Evolutionary conservation across 768 basidiomycete species (phyloP), one percentile per base, ranked within the genome.

Genomic region (Hypholoma sublateritium): DNA sequence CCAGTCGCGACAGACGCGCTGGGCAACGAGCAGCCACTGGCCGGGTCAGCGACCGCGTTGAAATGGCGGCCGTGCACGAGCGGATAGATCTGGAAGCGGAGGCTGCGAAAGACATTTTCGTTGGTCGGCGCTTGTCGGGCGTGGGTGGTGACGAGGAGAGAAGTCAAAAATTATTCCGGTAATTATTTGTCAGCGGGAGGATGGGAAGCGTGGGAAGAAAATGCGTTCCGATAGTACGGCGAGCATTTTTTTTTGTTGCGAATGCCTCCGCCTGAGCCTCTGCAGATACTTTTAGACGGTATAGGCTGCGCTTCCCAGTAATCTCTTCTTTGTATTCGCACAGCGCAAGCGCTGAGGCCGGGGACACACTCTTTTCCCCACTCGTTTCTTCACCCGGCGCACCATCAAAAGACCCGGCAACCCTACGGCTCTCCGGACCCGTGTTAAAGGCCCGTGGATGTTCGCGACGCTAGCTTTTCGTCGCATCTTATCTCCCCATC

Each of bases 61-160:
- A 81, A 62, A 84, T 59, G n/a, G 79, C 77, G 65, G 80, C 74
- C 59, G 84, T 80, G 70, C 81, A 84, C n/a, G 83, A 77, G 65
- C 84, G 81, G 70, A 89, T 74, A 55, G 78, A 56, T 49, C 78
- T 77, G 67, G 79, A 71, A 60, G 83, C 79, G 61, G 77, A 74
- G 56, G 75, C 71, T 64, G 82, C 63, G 55, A 70, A 73, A 72
- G 72, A 80, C 85, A 87, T 87, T 62, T 64, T 67, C 53, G 61
- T 46, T 55, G 55, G 41, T 19, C 41, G 28, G 50, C 49, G 49
- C 50, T 50, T 53, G 52, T 53, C 52, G 52, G 59, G 50, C 42
- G 56, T 43, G 24, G 49, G 49, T n/a, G 58, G 61, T 62, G 53
- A 60, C 54, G 57, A 62, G 55, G 37, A 47, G 14, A 32, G 39